phyloP scores from a whole-genome alignment of 2,329 filamentous ascomycete genomes.

The Paraphoma chrysanthemicola region DNA sequence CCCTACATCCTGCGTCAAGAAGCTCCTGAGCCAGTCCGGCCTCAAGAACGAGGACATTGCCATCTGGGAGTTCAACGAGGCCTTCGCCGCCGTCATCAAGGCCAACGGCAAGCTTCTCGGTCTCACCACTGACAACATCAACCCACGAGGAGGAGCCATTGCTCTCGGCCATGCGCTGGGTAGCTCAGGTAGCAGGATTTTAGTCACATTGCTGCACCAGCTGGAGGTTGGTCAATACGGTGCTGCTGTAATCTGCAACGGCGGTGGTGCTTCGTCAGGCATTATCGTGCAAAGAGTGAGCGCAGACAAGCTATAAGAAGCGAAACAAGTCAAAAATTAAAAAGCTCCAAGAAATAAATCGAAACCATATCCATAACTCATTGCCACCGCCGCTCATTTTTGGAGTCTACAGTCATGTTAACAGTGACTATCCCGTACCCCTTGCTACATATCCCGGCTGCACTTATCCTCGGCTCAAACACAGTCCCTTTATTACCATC shows the following conservation, averaged over 20 bases:
- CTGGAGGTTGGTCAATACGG: conserved; percentile 92
- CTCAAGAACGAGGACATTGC: conserved; percentile 91
- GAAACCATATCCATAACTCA: background rate
- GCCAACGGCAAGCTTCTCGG: conserved; percentile 93
- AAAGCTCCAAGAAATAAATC: conserved; percentile 1
- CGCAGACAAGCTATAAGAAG: conserved; percentile 27
- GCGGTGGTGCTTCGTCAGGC: conserved; percentile 89
- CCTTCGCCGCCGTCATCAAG: conserved; percentile 93
- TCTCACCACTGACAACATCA: conserved; percentile 79
- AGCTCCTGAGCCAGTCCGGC: conserved; percentile 86
- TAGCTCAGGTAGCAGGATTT: conserved; percentile 89
- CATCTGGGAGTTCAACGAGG: conserved; percentile 98
- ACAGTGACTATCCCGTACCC: background rate
- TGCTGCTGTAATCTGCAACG: conserved; percentile 95
- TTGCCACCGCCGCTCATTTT: background rate
- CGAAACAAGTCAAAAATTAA: conserved; percentile 3
- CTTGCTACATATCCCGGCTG: background rate
- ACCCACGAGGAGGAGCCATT: conserved; percentile 89
- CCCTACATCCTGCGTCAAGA: conserved; percentile 88
- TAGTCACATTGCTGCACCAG: conserved; percentile 90
- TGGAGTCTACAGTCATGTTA: too few species aligned
- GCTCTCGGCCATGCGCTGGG: conserved; percentile 90
- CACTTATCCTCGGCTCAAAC: background rate
- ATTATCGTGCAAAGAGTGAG: conserved; percentile 83
- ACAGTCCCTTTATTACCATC: background rate